These are phyloP conservation scores for Schwanniomyces yamadae DNA, from an alignment of 805 yeast species.

Conservation along the genomic window DNA sequence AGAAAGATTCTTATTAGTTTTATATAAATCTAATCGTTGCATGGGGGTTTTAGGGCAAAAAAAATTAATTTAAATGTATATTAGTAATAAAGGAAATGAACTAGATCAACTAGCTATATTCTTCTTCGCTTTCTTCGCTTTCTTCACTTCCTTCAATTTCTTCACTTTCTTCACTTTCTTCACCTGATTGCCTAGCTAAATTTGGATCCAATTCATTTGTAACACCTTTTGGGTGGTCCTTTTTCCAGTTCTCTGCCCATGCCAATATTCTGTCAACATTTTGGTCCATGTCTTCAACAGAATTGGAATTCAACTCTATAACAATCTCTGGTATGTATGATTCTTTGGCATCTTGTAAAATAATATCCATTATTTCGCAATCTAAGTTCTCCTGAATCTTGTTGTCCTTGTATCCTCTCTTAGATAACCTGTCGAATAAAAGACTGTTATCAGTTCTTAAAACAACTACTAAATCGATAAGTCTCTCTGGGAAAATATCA, in stretches of 20 bases:
- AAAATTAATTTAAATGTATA: constrained; percentile 2
- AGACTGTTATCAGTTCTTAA: constrained; percentile 71
- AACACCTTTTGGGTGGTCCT: constrained; percentile 44
- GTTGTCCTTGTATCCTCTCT: constrained; percentile 74
- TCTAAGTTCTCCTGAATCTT: constrained; percentile 91
- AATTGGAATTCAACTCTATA: constrained; percentile 73
- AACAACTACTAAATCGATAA: constrained; percentile 90
- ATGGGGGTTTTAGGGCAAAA: neutral
- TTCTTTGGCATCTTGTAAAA: constrained; percentile 82
- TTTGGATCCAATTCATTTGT: constrained; percentile 26
- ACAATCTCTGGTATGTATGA: constrained; percentile 78
- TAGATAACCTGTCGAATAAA: constrained; percentile 71
- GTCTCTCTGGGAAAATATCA: constrained; percentile 89
- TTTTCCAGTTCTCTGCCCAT: constrained; percentile 78
- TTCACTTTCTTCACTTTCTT: constrained; percentile 9
- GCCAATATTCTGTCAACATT: constrained; percentile 72
- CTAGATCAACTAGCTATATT: constrained; percentile 11
- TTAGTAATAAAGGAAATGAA: constrained; percentile 1
- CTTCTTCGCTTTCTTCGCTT: constrained; percentile 10
- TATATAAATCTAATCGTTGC: constrained; percentile 3
- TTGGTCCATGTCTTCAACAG: constrained; percentile 73
- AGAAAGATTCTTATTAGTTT: constrained; percentile 28
- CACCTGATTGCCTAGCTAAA: constrained; percentile 10
- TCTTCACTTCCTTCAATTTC: constrained; percentile 12
- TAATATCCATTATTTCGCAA: constrained; percentile 95